These are phyloP conservation scores for Chytriomyces confervae DNA, from an alignment of 192 early-diverging fungal species.

Conservation along the genomic window DNA sequence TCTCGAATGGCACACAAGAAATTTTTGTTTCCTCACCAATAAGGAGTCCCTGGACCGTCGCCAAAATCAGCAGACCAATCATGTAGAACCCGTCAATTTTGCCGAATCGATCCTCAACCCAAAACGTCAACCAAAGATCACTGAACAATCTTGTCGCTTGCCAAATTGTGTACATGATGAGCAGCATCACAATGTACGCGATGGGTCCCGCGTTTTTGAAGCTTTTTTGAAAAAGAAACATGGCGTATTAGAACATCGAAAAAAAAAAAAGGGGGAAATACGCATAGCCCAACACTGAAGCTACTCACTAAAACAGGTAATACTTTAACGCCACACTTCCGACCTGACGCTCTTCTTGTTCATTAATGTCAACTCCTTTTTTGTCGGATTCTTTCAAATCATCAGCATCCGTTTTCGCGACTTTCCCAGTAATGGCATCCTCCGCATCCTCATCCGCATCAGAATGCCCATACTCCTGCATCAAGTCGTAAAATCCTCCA, in stretches of 20 bases:
- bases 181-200: neutral
- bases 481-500: conserved; percentile 25
- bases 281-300: neutral
- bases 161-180: neutral
- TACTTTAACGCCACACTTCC: conserved; percentile 7
- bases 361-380: conserved; percentile 3
- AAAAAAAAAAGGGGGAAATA: neutral
- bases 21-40: conserved; percentile 2
- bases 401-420: neutral
- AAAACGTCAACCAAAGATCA: conserved; percentile 27
- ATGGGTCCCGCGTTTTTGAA: conserved; percentile 24
- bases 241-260: neutral
- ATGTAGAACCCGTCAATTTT: neutral
- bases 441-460: conserved; percentile 5
- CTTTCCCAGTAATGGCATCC: neutral
- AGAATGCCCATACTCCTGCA: conserved; percentile 9
- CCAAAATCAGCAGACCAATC: neutral
- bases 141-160: conserved; percentile 8
- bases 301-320: conserved; percentile 16
- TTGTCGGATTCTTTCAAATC: conserved; percentile 15
- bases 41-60: neutral
- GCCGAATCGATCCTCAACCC: conserved; percentile 11
- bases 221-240: conserved; percentile 1
- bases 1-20: neutral
- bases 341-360: conserved; percentile 7